Evolutionary conservation across 306 rosid genomes (phyloP).

Genomic region (Cicer arietinum): DNA sequence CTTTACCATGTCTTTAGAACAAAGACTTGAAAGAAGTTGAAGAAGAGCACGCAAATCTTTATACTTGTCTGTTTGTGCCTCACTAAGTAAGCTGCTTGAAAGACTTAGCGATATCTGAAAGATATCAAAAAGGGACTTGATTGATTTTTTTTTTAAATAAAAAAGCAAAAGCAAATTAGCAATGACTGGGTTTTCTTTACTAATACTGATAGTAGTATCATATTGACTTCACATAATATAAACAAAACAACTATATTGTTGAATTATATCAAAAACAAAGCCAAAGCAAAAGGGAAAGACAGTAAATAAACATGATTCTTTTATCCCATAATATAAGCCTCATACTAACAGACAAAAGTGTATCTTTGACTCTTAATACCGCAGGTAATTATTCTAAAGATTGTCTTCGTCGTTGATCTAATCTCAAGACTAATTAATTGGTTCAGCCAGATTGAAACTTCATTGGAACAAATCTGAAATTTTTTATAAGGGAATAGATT

Average conservation of each 20-base stretch:
- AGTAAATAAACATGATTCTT: constrained; percentile 1
- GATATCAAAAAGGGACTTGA: constrained; percentile 38
- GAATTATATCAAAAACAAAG: constrained; percentile 5
- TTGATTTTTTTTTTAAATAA: constrained; percentile 26
- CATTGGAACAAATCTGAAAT: not conserved
- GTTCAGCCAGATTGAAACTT: constrained; percentile 32
- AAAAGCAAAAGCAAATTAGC: constrained; percentile 25
- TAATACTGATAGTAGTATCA: constrained; percentile 18
- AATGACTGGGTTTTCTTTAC: constrained; percentile 23
- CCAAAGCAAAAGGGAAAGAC: constrained; percentile 15
- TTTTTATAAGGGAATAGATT: not conserved
- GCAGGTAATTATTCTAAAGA: constrained; percentile 8
- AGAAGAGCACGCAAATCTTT: constrained; percentile 98
- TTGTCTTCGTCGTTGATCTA: constrained; percentile 18
- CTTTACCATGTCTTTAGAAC: constrained; percentile 90
- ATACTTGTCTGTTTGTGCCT: constrained; percentile 85
- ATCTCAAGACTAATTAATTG: constrained; percentile 9
- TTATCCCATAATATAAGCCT: constrained; percentile 12
- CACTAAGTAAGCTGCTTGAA: constrained; percentile 79
- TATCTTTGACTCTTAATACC: constrained; percentile 1
- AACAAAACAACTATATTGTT: constrained; percentile 20
- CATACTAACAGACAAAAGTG: not conserved
- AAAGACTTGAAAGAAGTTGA: constrained; percentile 91
- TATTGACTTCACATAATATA: constrained; percentile 29
- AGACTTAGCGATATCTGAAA: constrained; percentile 82